Conservation (phyloP, 495 filamentous ascomycete genomes). For the Neurospora hispaniola region DNA sequence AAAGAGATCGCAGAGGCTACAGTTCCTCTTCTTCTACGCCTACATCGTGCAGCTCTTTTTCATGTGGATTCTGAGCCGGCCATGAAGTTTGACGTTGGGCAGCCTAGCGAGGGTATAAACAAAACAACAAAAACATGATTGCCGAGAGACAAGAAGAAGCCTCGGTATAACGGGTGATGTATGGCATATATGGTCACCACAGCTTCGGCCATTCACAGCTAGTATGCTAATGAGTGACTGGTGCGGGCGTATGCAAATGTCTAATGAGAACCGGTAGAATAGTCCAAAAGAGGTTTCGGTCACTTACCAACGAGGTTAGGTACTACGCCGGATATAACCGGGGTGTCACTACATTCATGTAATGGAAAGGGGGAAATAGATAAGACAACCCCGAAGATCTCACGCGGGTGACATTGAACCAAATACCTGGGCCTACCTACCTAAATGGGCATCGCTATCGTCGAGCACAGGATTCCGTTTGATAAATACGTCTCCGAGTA, state of each 20-base stretch:
- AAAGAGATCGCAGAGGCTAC: constrained; percentile 79
- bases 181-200: not conserved
- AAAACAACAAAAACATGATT: not conserved
- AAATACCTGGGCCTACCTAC: not conserved
- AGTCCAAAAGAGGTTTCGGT: not conserved
- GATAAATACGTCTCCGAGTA: not conserved
- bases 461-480: not conserved
- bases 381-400: not conserved
- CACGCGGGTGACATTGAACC: not conserved
- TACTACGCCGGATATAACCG: not conserved
- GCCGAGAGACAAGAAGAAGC: not conserved
- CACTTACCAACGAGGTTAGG: not conserved
- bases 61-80: constrained; percentile 76
- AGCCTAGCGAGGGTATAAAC: not conserved
- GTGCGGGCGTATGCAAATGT: not conserved
- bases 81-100: constrained; percentile 5
- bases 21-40: constrained; percentile 92
- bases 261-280: not conserved
- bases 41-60: constrained; percentile 89
- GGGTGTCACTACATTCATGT: not conserved
- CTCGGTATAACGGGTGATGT: not conserved
- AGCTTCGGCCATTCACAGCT: not conserved
- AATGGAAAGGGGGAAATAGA: not conserved
- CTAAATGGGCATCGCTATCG: not conserved
- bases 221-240: not conserved